Conservation (phyloP, 139 green algal genomes). For the Chlorella sp. region DNA sequence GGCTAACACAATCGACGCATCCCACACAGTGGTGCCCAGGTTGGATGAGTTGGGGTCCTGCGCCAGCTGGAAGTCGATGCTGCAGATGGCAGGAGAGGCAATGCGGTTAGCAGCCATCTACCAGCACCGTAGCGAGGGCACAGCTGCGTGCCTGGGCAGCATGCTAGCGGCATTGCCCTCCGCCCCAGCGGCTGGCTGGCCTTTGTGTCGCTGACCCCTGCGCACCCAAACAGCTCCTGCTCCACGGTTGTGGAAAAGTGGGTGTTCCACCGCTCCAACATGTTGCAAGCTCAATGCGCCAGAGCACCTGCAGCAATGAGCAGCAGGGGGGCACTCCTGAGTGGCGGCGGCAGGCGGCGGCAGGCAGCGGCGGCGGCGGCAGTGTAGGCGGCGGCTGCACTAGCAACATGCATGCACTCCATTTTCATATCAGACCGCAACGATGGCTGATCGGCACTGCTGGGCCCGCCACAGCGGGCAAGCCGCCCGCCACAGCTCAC, state of each 20-base stretch:
- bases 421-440: no score
- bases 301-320: no score
- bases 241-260: slow-evolving; percentile 65
- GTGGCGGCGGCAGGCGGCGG: no score
- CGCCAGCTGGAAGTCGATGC: slow-evolving; percentile 57
- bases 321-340: no score
- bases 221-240: slow-evolving; percentile 65
- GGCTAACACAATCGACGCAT: slow-evolving; percentile 89
- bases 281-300: background rate
- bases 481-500: no score
- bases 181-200: background rate
- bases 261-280: slow-evolving; percentile 74
- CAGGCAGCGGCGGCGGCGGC: no score
- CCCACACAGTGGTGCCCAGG: slow-evolving; percentile 93
- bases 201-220: background rate
- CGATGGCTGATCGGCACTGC: no score
- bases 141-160: background rate
- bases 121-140: background rate
- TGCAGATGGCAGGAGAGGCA: slow-evolving; percentile 19
- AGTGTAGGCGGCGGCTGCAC: no score
- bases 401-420: no score
- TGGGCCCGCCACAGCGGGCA: no score
- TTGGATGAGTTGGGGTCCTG: slow-evolving; percentile 86
- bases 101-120: background rate
- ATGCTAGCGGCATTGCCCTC: background rate